Base-by-base conservation (phyloP, 1,139 yeast genomes). In the Sugiyamaella xylanicola region DNA sequence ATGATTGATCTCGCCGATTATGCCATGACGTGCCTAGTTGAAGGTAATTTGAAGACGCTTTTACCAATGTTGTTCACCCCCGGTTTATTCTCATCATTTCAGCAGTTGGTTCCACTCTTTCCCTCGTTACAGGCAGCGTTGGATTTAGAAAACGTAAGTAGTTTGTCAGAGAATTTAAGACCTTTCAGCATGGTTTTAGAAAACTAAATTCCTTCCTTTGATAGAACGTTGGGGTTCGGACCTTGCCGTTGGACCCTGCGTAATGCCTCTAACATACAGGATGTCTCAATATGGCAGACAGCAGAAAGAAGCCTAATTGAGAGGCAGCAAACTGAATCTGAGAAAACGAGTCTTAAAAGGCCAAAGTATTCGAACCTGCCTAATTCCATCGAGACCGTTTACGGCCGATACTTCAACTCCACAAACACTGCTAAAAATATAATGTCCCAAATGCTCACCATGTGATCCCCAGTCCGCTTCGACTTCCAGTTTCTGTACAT, bases 1-100 rank as follows among this genome's bases (percentile, higher is more conserved):
- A 53, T 53, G 51, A 44, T 49, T 4, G 32, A 47, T 21, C 49
- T 57, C 13, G 58, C 57, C 3, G 55, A 56, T 46, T 57, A 54
- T 39, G 48, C 57, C 9, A 32, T 51, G 47, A 16, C 53, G 17
- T 49, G 57, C 25, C 36, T 56, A 13, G 52, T 54, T 9, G 45
- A 37, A 22, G 54, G 45, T 41, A 57, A 48, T 17, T 45, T 56
- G 22, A 36, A 22, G 13, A 39, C 29, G 16, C 22, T 56, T n/a
- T 48, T 40, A 9, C 60, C 60, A 8, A 19, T 57, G 47, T 48
- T 57, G n/a, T 57, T 57, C 29, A 25, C 13, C 9, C 43, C 50
- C n/a, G 43, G 50, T 13, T 22, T 46, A 36, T 46, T 29, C 32
- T 9, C 3, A 17, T 48, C 52, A 2, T 40, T 40, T 19, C 41